Percentiles rank a stretch among this genome's conserved stretches.
Evolutionary conservation across 129 eudicot genomes (phyloP).

Genomic region (Rutidosis leptorrhynchoides): DNA sequence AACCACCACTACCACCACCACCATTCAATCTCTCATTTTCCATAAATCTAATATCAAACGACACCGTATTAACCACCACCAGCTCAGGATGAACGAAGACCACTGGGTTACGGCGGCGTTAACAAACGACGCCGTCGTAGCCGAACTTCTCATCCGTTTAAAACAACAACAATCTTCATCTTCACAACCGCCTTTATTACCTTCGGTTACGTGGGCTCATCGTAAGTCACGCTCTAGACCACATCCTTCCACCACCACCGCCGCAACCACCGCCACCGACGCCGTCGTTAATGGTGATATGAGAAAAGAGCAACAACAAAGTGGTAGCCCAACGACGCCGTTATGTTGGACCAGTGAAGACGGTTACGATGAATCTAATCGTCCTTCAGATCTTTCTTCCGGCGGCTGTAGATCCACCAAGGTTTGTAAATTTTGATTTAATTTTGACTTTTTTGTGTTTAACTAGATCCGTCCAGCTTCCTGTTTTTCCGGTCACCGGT

Average conservation of each 20-base stretch:
- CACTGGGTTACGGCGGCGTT: conserved; percentile 41
- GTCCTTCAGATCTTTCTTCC: conserved; percentile 38
- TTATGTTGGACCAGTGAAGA: conserved; percentile 45
- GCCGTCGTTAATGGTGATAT: neutral
- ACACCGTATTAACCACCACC: neutral
- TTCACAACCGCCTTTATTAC: conserved; percentile 11
- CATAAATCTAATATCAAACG: neutral
- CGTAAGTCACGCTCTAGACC: conserved; percentile 46
- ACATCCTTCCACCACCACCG: conserved; percentile 9
- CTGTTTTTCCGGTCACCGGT: conserved; percentile 13
- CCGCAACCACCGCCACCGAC: neutral
- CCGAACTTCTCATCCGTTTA: conserved; percentile 38
- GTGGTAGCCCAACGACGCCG: conserved; percentile 63
- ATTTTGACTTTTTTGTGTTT: neutral
- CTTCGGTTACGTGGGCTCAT: conserved; percentile 43
- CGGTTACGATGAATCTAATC: conserved; percentile 35
- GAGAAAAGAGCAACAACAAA: conserved; percentile 19
- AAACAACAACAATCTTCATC: conserved; percentile 22
- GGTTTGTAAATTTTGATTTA: conserved; percentile 34
- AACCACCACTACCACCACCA: conserved; percentile 15
- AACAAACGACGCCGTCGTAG: conserved; percentile 40
- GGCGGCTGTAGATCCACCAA: conserved; percentile 48
- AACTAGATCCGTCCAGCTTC: conserved; percentile 7
- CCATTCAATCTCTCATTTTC: conserved; percentile 20
- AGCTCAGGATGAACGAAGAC: conserved; percentile 29